Conservation (phyloP, 108 stramenopile species). For the Chaetoceros tenuissimus region DNA sequence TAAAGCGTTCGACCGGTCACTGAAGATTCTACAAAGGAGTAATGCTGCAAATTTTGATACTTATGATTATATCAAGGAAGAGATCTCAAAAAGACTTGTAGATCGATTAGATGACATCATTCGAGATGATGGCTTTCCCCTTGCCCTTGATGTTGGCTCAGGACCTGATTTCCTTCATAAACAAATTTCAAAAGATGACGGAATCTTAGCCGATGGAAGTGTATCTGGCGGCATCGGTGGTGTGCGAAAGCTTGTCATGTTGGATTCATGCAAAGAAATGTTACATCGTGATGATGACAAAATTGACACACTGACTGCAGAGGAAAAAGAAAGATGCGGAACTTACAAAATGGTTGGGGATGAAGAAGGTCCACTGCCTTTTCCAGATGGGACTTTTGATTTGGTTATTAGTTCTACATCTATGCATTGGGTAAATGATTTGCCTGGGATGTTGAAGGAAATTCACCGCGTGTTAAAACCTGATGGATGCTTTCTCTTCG, state of each 20-base stretch:
- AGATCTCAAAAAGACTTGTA: constrained; percentile 64
- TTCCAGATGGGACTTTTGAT: constrained; percentile 92
- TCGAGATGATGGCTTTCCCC: constrained; percentile 61
- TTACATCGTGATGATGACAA: constrained; percentile 44
- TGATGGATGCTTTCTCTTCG: constrained; percentile 93
- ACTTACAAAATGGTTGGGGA: constrained; percentile 55
- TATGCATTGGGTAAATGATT: constrained; percentile 95
- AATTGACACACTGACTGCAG: constrained; percentile 6
- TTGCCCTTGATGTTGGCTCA: constrained; percentile 75
- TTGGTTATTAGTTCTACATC: constrained; percentile 78
- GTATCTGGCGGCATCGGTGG: constrained; percentile 75
- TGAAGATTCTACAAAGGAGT: constrained; percentile 1
- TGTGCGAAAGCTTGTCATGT: constrained; percentile 63
- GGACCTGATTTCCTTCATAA: constrained; percentile 51
- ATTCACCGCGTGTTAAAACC: constrained; percentile 84
- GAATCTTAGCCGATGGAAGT: constrained; percentile 35
- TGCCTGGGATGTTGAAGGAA: constrained; percentile 71
- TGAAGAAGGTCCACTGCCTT: constrained; percentile 63
- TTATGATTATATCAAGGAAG: constrained; percentile 75
- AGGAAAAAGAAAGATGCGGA: constrained; percentile 35
- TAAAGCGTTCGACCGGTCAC: constrained; percentile 4
- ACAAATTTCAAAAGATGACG: constrained; percentile 53
- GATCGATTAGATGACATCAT: constrained; percentile 81
- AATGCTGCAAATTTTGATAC: background rate
- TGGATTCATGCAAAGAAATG: constrained; percentile 62